Percentiles rank a stretch among this genome's conserved stretches.
phyloP scores from a whole-genome alignment of 306 rosid species.

The Quercus engelmannii region DNA sequence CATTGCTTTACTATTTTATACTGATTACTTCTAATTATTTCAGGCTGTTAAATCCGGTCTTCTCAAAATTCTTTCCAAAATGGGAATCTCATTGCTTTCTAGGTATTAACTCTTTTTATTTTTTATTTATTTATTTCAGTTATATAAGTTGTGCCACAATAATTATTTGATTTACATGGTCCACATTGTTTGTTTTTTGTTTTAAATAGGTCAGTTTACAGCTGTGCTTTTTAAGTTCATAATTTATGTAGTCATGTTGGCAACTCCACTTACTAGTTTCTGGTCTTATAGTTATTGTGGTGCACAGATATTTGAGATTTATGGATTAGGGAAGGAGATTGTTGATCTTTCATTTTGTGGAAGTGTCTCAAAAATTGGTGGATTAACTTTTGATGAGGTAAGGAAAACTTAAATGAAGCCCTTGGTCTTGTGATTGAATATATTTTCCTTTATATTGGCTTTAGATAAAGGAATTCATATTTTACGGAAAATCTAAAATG shows the following conservation, averaged over 20 bases:
- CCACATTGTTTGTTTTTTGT: not conserved
- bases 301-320: conserved; percentile 95
- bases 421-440: not conserved
- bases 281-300: conserved; percentile 77
- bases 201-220: not conserved
- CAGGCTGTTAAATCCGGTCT: conserved; percentile 95
- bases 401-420: conserved; percentile 29
- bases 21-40: conserved; percentile 23
- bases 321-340: conserved; percentile 89
- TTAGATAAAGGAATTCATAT: no score
- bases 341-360: conserved; percentile 89
- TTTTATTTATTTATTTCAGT: not conserved
- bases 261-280: conserved; percentile 33
- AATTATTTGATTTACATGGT: not conserved
- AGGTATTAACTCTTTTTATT: conserved; percentile 47
- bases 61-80: conserved; percentile 93
- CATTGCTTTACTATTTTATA: not conserved
- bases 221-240: not conserved
- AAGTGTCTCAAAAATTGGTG: conserved; percentile 87
- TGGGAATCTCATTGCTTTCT: conserved; percentile 95
- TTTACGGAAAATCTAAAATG: no score
- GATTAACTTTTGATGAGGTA: conserved; percentile 98
- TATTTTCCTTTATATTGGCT: not conserved
- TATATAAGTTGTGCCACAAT: not conserved
- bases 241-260: conserved; percentile 7